Conservation (phyloP, 495 filamentous ascomycete genomes). For the Aspergillus avenaceus region DNA sequence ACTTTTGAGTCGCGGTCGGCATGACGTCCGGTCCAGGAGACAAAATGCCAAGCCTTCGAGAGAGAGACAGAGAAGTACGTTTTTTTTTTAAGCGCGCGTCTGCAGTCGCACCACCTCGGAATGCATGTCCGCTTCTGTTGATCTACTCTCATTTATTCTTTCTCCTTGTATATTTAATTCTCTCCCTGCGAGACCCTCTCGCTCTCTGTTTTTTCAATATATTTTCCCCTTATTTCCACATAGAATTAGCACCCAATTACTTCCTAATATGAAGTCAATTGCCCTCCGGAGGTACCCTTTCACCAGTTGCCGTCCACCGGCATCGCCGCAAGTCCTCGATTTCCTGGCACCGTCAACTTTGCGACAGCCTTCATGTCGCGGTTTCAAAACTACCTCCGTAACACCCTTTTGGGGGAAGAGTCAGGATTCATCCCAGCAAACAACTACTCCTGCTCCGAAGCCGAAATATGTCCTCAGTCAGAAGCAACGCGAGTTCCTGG, state of each 20-base stretch:
- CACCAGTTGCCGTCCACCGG: constrained; percentile 13
- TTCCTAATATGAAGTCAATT: background rate
- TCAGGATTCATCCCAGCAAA: background rate
- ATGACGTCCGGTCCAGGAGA: constrained; percentile 24
- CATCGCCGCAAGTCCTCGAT: constrained; percentile 32
- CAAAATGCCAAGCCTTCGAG: constrained; percentile 18
- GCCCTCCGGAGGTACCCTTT: constrained; percentile 18
- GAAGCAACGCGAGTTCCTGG: constrained; percentile 70
- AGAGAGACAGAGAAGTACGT: too few relatives aligned
- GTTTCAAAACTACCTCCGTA: constrained; percentile 28
- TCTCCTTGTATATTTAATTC: background rate
- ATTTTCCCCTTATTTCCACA: too few relatives aligned
- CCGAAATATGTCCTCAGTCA: constrained; percentile 60
- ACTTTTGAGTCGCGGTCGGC: constrained; percentile 6
- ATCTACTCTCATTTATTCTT: background rate
- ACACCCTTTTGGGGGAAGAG: background rate
- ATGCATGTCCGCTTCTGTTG: background rate
- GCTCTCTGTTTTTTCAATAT: background rate
- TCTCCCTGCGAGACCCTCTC: background rate
- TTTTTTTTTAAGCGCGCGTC: constrained; percentile 16
- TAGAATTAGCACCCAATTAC: background rate
- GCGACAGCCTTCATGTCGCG: constrained; percentile 14
- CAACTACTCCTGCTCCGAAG: constrained; percentile 23
- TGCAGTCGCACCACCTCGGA: constrained; percentile 17
- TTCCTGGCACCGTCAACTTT: constrained; percentile 39